Evolutionary conservation across 1,139 yeast genomes (phyloP), one percentile per base, ranked within the genome.

Genomic region (Magnusiomyces starmeri): DNA sequence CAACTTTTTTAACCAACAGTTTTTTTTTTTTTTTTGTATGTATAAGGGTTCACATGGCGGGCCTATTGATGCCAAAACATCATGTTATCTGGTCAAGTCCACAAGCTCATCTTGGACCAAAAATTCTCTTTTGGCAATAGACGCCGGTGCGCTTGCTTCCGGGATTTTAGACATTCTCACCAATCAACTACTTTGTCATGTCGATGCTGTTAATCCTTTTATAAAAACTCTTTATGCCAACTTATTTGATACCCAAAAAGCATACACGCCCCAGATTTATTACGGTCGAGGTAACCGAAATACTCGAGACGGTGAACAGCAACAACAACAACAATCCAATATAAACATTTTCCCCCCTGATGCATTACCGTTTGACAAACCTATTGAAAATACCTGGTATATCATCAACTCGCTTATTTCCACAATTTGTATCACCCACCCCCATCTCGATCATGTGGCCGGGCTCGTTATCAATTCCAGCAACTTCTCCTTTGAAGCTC

Each of bases 381-480:
- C 63, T 1, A 55, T 62, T 1, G 59, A 59, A 14, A 57, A 60
- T 27, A 65, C 81, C 6, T 69, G 73, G 54, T 64, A 71, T 22
- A 61, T 68, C n/a, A 51, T 66, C n/a, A 57, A 61, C 22, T 53
- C 60, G 16, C 54, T 56, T 6, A 58, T 77, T 18, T 56, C 65
- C 24, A 71, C 75, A 32, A 79, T 78, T 55, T 74, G 85, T 49
- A 75, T 89, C 39, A 80, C 96, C 1, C 97, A 89, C 67, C 81
- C 94, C 0, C 97, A 89, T 66, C 65, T 88, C 51, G 97, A 89
- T 66, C 97, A 89, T 65, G 74, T 87, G 20, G 68, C 77, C 4
- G 87, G 85, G 1, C 64, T 88, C 50, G 79, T 83, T 1, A 69
- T 88, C 50, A 88, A 88, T 63, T 79, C 90, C 4, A 87, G 95